These are phyloP conservation scores for Mycena olivaceomarginata DNA, from an alignment of 768 basidiomycete genomes.

Conservation along the genomic window DNA sequence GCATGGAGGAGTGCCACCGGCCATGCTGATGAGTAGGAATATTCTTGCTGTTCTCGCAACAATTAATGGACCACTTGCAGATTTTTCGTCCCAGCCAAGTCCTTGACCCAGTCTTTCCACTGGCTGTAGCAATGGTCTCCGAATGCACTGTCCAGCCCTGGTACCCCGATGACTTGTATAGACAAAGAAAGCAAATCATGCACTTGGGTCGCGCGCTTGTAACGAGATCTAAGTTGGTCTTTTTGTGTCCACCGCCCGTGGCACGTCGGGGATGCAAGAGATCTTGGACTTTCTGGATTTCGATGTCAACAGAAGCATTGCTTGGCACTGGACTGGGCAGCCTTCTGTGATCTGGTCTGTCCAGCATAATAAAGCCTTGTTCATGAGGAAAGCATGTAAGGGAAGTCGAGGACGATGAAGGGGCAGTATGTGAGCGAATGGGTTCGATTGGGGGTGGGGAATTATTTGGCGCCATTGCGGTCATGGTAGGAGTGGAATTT, in stretches of 20 bases:
- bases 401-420: background rate
- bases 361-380: slow-evolving; percentile 1
- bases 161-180: slow-evolving; percentile 8
- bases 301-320: background rate
- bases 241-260: slow-evolving; percentile 13
- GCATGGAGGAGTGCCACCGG: slow-evolving; percentile 12
- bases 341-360: background rate
- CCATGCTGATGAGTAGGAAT: slow-evolving; percentile 9
- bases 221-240: slow-evolving; percentile 3
- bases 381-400: background rate
- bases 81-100: slow-evolving; percentile 16
- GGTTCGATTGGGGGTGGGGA: background rate
- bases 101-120: background rate
- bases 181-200: slow-evolving; percentile 15
- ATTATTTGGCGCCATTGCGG: no score
- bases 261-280: background rate
- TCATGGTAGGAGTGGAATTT: no score
- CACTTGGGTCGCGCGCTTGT: background rate
- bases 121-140: background rate
- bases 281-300: background rate
- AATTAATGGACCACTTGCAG: slow-evolving; percentile 9
- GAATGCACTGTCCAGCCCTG: slow-evolving; percentile 24
- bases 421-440: no score
- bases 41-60: slow-evolving; percentile 2
- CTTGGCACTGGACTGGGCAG: background rate